phyloP scores from a whole-genome alignment of 352 stramenopile species.

The Globisporangium barbulae region DNA sequence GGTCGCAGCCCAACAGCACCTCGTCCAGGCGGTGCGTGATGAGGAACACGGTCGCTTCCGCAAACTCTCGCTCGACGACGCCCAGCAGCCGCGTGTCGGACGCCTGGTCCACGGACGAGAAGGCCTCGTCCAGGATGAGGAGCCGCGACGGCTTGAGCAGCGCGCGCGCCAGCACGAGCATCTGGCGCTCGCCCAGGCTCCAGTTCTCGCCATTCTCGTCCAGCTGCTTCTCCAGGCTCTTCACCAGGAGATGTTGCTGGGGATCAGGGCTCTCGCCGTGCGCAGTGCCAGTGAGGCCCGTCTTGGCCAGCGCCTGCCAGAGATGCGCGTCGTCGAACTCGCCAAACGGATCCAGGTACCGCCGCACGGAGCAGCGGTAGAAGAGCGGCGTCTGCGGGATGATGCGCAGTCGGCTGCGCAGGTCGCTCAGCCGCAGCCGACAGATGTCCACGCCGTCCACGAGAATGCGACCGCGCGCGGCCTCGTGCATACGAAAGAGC shows the following conservation, averaged over 20 bases:
- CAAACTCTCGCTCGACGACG: slow-evolving; percentile 50
- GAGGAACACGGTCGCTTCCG: slow-evolving; percentile 58
- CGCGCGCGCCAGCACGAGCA: slow-evolving; percentile 87
- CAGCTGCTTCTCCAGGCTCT: slow-evolving; percentile 38
- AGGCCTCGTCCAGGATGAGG: slow-evolving; percentile 89
- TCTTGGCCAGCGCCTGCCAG: slow-evolving; percentile 38
- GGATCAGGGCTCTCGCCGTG: neutral
- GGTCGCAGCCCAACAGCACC: slow-evolving; percentile 14
- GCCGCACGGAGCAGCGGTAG: slow-evolving; percentile 88
- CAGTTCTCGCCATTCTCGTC: slow-evolving; percentile 75
- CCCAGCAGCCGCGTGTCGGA: slow-evolving; percentile 81
- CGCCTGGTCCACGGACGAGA: slow-evolving; percentile 73
- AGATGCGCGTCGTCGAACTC: slow-evolving; percentile 63
- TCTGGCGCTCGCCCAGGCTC: slow-evolving; percentile 86
- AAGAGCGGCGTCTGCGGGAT: slow-evolving; percentile 91
- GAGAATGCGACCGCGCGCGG: slow-evolving; percentile 59
- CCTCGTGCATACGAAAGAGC: slow-evolving; percentile 43
- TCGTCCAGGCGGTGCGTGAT: slow-evolving; percentile 89
- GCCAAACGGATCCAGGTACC: slow-evolving; percentile 91
- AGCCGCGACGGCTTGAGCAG: slow-evolving; percentile 84
- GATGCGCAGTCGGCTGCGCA: slow-evolving; percentile 44
- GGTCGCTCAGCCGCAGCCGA: slow-evolving; percentile 23
- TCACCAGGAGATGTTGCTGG: slow-evolving; percentile 1
- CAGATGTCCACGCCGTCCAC: slow-evolving; percentile 88
- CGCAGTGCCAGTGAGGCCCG: slow-evolving; percentile 24